A percentile compares a stretch with the other conserved stretches of the same genome.
phyloP scores from a whole-genome alignment of 345 rosid genomes.

The Cardamine occulta region DNA sequence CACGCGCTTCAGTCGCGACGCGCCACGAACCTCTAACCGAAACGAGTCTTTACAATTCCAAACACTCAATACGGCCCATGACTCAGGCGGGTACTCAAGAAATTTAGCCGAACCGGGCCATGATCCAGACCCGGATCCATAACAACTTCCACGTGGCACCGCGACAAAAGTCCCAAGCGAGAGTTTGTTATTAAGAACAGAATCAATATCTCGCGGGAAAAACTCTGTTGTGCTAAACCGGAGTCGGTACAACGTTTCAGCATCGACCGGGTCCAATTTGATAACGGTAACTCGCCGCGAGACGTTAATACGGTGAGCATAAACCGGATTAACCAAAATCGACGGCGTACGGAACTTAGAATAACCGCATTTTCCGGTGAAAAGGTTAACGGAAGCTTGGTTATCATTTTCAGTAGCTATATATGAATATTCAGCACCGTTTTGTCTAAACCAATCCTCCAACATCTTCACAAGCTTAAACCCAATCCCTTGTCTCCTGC shows the following conservation, averaged over 20 bases:
- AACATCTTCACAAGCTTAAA: slow-evolving; percentile 58
- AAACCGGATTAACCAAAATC: slow-evolving; percentile 87
- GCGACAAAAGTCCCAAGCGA: slow-evolving; percentile 81
- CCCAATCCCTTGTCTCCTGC: slow-evolving; percentile 92
- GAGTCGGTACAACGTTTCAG: slow-evolving; percentile 70
- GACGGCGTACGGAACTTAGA: slow-evolving; percentile 85
- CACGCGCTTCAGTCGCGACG: slow-evolving; percentile 55
- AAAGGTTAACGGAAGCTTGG: slow-evolving; percentile 75
- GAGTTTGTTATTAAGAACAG: slow-evolving; percentile 74
- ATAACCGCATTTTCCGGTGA: slow-evolving; percentile 89
- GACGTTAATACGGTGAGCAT: slow-evolving; percentile 61
- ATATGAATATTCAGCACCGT: slow-evolving; percentile 90
- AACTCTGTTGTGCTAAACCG: slow-evolving; percentile 91
- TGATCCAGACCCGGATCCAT: slow-evolving; percentile 38
- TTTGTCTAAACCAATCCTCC: slow-evolving; percentile 83
- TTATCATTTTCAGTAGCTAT: slow-evolving; percentile 95
- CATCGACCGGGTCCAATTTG: slow-evolving; percentile 55
- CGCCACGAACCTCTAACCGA: slow-evolving; percentile 81
- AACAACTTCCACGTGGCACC: slow-evolving; percentile 67
- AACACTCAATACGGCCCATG: slow-evolving; percentile 91
- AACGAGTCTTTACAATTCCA: slow-evolving; percentile 90
- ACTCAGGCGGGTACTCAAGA: slow-evolving; percentile 73
- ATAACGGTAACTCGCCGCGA: slow-evolving; percentile 53
- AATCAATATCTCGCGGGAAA: slow-evolving; percentile 93
- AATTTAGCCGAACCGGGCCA: slow-evolving; percentile 78